These are phyloP conservation scores for Apiospora saccharicola DNA, from an alignment of 2,329 filamentous ascomycete species.

Conservation along the genomic window DNA sequence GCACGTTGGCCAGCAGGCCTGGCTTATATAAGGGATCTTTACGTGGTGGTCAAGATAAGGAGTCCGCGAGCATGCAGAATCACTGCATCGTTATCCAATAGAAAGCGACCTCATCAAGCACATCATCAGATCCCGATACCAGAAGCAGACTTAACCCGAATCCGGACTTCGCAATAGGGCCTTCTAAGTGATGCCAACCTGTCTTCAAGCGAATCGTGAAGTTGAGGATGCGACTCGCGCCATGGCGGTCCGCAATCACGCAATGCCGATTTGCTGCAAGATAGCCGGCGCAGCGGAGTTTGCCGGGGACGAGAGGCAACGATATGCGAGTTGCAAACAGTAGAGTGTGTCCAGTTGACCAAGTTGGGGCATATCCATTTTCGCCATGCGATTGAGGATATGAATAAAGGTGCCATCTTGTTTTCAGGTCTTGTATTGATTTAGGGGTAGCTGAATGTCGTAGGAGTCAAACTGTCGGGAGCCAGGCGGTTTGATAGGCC, in stretches of 20 bases:
- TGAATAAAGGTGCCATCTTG: no score
- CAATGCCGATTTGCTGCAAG: background rate
- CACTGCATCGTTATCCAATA: background rate
- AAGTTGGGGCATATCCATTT: no score
- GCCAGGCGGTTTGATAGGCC: no score
- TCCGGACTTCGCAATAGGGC: background rate
- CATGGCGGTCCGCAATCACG: conserved; percentile 6
- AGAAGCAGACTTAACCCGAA: background rate
- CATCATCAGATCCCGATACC: background rate
- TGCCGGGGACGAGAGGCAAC: background rate
- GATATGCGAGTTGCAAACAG: no score
- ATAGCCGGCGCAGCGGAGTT: background rate
- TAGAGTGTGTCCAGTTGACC: no score
- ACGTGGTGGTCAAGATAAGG: background rate
- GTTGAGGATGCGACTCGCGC: background rate
- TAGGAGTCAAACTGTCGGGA: no score
- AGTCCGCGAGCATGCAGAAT: background rate
- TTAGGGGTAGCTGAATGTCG: no score
- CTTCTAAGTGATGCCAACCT: background rate
- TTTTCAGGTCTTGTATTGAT: no score
- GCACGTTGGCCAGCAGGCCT: background rate
- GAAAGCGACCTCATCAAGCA: background rate
- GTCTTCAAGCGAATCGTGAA: background rate
- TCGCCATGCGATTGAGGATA: no score
- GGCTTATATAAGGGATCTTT: background rate